A percentile compares a stretch with the other conserved stretches of the same genome.
Evolutionary conservation across 805 yeast genomes (phyloP).

Genomic region (Yamadazyma kitorensis): DNA sequence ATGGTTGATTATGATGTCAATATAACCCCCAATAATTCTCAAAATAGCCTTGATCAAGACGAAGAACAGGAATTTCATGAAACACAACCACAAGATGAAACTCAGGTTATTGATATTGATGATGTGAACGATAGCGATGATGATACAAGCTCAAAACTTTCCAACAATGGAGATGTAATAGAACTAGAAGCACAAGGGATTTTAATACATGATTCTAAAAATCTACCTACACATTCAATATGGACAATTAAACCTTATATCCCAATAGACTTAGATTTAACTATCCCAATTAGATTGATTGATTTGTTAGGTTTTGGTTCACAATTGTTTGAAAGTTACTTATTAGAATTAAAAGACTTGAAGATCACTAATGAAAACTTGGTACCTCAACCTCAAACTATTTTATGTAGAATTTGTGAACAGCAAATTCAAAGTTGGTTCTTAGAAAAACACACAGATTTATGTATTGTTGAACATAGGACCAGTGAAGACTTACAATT

Average conservation of each 20-base stretch:
- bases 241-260: conserved; percentile 86
- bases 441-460: conserved; percentile 85
- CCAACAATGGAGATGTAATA: conserved; percentile 58
- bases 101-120: conserved; percentile 9
- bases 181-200: conserved; percentile 95
- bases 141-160: conserved; percentile 27
- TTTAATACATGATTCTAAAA: conserved; percentile 59
- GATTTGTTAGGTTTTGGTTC: conserved; percentile 86
- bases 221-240: conserved; percentile 77
- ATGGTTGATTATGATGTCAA: conserved; percentile 14
- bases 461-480: conserved; percentile 82
- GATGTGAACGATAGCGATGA: conserved; percentile 4
- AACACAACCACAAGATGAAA: conserved; percentile 4
- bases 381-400: conserved; percentile 77
- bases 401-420: conserved; percentile 91
- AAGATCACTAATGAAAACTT: conserved; percentile 61
- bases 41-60: conserved; percentile 12
- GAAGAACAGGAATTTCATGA: background rate
- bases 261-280: conserved; percentile 60
- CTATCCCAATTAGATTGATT: conserved; percentile 67
- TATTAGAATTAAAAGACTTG: conserved; percentile 59
- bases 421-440: conserved; percentile 93
- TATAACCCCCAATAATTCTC: conserved; percentile 26
- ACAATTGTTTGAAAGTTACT: conserved; percentile 73
- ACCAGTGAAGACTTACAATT: conserved; percentile 72